phyloP scores from a whole-genome alignment of 2,329 filamentous ascomycete genomes.

The Ceratocystis destructans region DNA sequence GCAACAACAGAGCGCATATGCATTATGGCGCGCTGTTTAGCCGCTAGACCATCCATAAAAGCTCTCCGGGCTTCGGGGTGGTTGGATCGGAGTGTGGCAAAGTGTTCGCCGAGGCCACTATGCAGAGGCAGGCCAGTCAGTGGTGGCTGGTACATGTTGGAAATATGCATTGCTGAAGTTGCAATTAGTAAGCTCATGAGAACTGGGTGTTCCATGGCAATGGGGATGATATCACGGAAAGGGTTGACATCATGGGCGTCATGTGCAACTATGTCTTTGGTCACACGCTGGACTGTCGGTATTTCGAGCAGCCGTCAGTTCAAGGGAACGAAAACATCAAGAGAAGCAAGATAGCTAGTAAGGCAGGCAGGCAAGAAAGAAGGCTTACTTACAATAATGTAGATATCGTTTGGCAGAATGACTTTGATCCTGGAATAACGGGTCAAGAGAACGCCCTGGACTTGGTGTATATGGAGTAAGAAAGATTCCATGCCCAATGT shows the following conservation, averaged over 20 bases:
- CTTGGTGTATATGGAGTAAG: conserved; percentile 1
- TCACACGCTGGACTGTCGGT: conserved; percentile 32
- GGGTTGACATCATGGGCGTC: conserved; percentile 35
- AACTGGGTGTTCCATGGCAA: conserved; percentile 33
- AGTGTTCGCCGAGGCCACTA: conserved; percentile 28
- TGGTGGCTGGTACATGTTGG: conserved; percentile 30
- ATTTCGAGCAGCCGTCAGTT: not conserved
- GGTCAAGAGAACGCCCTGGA: conserved; percentile 28
- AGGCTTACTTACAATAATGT: conserved; percentile 34
- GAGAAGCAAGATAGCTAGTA: conserved; percentile 20
- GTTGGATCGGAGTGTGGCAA: conserved; percentile 28
- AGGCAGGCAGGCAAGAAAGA: not conserved
- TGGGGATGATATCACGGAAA: conserved; percentile 36
- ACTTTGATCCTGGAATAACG: conserved; percentile 41
- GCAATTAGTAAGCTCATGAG: conserved; percentile 37
- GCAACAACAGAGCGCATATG: conserved; percentile 31
- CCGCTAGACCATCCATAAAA: conserved; percentile 34
- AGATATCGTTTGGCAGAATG: conserved; percentile 34
- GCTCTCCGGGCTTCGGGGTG: conserved; percentile 29
- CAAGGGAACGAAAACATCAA: not conserved
- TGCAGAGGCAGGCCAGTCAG: conserved; percentile 25
- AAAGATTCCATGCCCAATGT: not conserved
- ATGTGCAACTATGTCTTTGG: conserved; percentile 40
- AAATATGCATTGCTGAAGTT: conserved; percentile 37
- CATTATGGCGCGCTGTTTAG: conserved; percentile 35